Base-by-base conservation (phyloP, 108 stramenopile species). In the Cyclostephanos invisitatus region DNA sequence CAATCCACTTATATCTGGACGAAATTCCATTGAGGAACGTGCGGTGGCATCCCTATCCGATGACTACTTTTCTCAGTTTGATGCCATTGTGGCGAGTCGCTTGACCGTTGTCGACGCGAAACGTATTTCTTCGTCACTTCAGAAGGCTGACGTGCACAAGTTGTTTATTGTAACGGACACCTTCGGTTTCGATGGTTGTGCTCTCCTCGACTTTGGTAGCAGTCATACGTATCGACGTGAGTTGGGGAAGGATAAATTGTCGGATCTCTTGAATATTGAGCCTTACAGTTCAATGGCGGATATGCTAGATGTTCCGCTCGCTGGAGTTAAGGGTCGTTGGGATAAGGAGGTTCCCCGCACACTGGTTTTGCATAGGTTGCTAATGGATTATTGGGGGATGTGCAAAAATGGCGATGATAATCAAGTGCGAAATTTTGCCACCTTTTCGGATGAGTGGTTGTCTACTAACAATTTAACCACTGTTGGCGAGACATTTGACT, bases 1-100 rank as follows among this genome's bases (percentile, higher is more conserved):
- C 77, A 98, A 98, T 89, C 90, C 89, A 3, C 70, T 97, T 11
- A 77, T 93, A 65, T 48, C 47, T 5, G 97, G 94, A 57, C 70
- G 85, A 17, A 91, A 91, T 76, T 84, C 87, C 24, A 86, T 92
- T 57, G 60, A 88, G 18, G 68, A 84, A 49, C 74, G 79, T 68
- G 35, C 65, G 0, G 42, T 89, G n/a, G 24, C 74, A 0, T 79
- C 81, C 15, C 44, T 92, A 29, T 75, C 84, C 3, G 91, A 90
- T 61, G 81, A 83, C 15, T 90, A 75, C 66, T 86, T 98, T 66
- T 48, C 75, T 36, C 64, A 81, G 49, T 98, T 92, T 83, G 78
- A 89, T 62, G 85, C 93, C 38, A 83, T 96, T 51, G 78, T 96
- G 9, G 95, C 95, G n/a, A 92, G 89, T 29, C 78, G 82, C 50